Evolutionary conservation across 371 early-diverging fungal species (phyloP), one percentile per base, ranked within the genome.

Genomic region (Mortierella sp.): DNA sequence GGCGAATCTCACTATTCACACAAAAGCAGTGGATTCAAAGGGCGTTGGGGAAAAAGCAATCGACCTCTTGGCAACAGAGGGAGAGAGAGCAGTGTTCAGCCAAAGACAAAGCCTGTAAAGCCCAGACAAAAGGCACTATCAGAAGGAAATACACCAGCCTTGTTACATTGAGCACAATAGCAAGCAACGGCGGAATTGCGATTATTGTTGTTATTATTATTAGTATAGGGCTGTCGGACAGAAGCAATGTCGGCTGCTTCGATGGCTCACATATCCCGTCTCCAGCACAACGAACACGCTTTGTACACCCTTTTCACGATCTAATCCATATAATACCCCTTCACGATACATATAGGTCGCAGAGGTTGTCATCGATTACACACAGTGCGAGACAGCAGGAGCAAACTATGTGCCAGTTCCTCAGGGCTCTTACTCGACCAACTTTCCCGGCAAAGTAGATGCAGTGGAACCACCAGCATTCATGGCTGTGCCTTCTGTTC

Each of bases 331-430:
- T 63, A 35, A 60, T 60, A 18, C 7, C 14, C 48, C 48, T 46
- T 63, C 1, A 16, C 35, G 29, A 35, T 21, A 49, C 38, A 48
- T 68, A 43, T 82, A 94, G 93, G 91, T 94, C 3, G 87, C 91
- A 46, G 96, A 99, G 88, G 88, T 99, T 48, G 90, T 91, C 46
- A 94, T 99, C 72, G 96, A 99, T 90, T 99, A 99, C 88, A 96
- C 99, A 2, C 72, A 91, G 71, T 99, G 99, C 88, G 83, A 86
- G 72, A 88, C 82, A 24, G 87, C 77, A 58, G 77, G 81, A 3
- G 74, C 27, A 48, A 77, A 82, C 8, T 82, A 78, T 21, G 55
- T 70, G 2, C 70, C 55, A 1, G 68, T 92, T 58, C 80, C 81
- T 10, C 38, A 75, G 38, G 74, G 74, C 35, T 73, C 84, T 41